Evolutionary conservation across 208 protist genomes (phyloP), one percentile per base, ranked within the genome.

Genomic region (Leishmania gerbilli): DNA sequence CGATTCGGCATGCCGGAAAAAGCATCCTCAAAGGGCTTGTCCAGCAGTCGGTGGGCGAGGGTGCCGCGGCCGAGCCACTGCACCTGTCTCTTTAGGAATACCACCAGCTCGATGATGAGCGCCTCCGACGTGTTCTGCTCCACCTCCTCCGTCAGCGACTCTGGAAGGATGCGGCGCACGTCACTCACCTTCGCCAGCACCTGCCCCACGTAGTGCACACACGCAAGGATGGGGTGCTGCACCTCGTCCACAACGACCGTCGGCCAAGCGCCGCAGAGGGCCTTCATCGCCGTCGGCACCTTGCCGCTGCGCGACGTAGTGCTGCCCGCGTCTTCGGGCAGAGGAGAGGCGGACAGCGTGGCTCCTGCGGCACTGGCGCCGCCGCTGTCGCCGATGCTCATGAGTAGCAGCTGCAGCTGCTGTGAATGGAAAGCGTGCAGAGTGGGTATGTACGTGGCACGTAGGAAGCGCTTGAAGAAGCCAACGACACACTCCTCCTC

Each of bases 121-220:
- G 88, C 82, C 84, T 95, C 89, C 1, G 88, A 88, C 15, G 90
- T 88, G 79, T 79, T 91, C 82, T 92, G 86, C 76, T 92, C 90
- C 37, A 97, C 79, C 37, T 83, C 85, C 42, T 93, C 91, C 13
- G 85, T 82, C n/a, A 97, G 81, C 6, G 64, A 86, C 24, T 83
- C 77, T 24, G 94, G 90, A 24, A 97, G 84, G 15, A 87, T 67
- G 64, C 77, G 69, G 21, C 86, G 86, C 62, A 96, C 85, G n/a
- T 77, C 76, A 53, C 83, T 75, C 19, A 97, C 71, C 87, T 95
- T 96, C 60, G 90, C 83, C 40, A 96, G 42, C 42, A 96, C 89
- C 68, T 90, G 87, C 47, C 91, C 92, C 49, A 97, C 91, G 74
- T 97, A 97, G 64, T 90, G 83, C 47, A 95, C 91, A 81, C 91